Conservation (phyloP, 2,329 filamentous ascomycete species). For the Talaromyces islandicus region DNA sequence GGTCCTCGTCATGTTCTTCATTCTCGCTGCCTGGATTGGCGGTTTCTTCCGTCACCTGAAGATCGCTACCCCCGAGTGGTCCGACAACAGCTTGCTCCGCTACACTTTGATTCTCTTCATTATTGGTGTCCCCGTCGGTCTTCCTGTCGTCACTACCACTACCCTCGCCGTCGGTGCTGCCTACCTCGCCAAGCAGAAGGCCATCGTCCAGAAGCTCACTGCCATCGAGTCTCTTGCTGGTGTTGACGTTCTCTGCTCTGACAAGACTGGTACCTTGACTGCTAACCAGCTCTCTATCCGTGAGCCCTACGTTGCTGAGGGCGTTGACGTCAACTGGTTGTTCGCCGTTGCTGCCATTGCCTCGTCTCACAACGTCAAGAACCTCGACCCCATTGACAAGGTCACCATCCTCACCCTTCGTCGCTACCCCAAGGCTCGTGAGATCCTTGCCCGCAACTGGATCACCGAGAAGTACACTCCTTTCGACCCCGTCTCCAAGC, state of each 20-base stretch:
- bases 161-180: slow-evolving; percentile 67
- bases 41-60: slow-evolving; percentile 64
- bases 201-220: slow-evolving; percentile 68
- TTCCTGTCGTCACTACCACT: slow-evolving; percentile 67
- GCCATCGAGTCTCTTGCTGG: slow-evolving; percentile 65
- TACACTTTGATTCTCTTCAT: slow-evolving; percentile 63
- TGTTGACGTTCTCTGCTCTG: slow-evolving; percentile 69
- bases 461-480: slow-evolving; percentile 62
- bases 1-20: slow-evolving; percentile 67
- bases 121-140: slow-evolving; percentile 68
- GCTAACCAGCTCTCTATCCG: slow-evolving; percentile 58
- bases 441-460: slow-evolving; percentile 65
- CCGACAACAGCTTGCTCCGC: slow-evolving; percentile 55
- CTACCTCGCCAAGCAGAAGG: slow-evolving; percentile 66
- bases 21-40: slow-evolving; percentile 64
- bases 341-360: slow-evolving; percentile 68
- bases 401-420: slow-evolving; percentile 66
- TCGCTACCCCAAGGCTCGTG: slow-evolving; percentile 64
- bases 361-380: slow-evolving; percentile 68
- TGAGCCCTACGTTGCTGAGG: slow-evolving; percentile 66
- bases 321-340: slow-evolving; percentile 71
- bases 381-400: slow-evolving; percentile 68
- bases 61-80: slow-evolving; percentile 41
- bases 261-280: slow-evolving; percentile 65
- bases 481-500: slow-evolving; percentile 67